Evolutionary conservation across 129 eudicot genomes (phyloP).

Genomic region (Lactuca saligna): DNA sequence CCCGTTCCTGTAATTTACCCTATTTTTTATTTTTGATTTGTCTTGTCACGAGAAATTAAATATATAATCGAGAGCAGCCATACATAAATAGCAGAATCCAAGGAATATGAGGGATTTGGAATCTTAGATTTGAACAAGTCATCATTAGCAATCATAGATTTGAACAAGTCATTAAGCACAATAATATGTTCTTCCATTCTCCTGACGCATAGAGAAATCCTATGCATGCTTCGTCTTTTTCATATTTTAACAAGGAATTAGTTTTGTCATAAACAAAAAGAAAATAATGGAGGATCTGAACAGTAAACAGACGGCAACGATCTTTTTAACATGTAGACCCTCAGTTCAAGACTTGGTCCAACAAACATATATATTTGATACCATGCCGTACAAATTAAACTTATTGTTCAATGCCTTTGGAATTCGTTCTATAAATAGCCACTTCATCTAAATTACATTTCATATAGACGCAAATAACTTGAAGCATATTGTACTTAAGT

Average conservation of each 20-base stretch:
- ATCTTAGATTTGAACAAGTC: neutral
- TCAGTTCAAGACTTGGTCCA: conserved; percentile 15
- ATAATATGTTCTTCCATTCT: neutral
- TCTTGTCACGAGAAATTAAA: neutral
- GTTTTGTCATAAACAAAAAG: neutral
- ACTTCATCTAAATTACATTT: conserved; percentile 6
- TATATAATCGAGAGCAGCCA: neutral
- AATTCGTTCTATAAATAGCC: conserved; percentile 16
- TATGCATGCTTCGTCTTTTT: neutral
- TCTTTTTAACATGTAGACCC: neutral
- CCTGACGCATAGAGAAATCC: neutral
- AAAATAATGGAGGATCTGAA: neutral
- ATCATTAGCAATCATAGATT: neutral
- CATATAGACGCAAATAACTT: neutral
- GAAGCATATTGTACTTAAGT: neutral
- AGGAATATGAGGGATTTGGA: conserved; percentile 4
- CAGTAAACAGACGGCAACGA: neutral
- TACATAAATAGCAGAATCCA: too few species aligned
- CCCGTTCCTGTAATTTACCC: too few species aligned
- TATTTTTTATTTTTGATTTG: too few species aligned
- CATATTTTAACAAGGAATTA: neutral
- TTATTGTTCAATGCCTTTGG: neutral
- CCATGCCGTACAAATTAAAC: conserved; percentile 22
- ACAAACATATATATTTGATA: conserved; percentile 1
- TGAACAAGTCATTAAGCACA: conserved; percentile 14